Evolutionary conservation across 331 rosid species (phyloP).

Genomic region (Arachis monticola): DNA sequence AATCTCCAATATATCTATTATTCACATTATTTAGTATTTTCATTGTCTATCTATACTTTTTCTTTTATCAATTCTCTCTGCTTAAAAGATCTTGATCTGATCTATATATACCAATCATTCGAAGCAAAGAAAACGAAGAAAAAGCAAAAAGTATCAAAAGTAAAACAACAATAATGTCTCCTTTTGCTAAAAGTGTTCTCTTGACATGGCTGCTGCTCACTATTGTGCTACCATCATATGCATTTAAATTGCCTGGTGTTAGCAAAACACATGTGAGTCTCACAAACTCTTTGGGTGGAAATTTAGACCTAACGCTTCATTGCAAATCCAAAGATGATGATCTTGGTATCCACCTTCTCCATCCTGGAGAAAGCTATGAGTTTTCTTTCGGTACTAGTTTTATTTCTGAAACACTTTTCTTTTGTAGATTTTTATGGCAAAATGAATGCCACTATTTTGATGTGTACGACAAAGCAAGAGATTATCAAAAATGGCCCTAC

Average conservation of each 20-base stretch:
- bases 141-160: too few relatives aligned
- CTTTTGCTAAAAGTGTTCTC: neutral
- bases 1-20: too few relatives aligned
- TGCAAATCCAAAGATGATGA: conserved; percentile 22
- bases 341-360: neutral
- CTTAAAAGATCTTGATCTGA: too few relatives aligned
- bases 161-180: neutral
- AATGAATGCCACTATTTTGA: conserved; percentile 12
- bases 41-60: too few relatives aligned
- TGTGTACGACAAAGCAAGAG: neutral
- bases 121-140: too few relatives aligned
- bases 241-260: neutral
- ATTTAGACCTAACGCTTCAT: neutral
- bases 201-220: neutral
- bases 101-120: too few relatives aligned
- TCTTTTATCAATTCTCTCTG: too few relatives aligned
- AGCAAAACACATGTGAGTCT: neutral
- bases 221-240: too few relatives aligned
- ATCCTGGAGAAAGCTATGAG: neutral
- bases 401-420: neutral
- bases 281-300: neutral
- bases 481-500: too few relatives aligned
- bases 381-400: neutral
- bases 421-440: conserved; percentile 15
- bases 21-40: too few relatives aligned